Conservation (phyloP, 2,329 filamentous ascomycete genomes). For the Mycosphaerella sp. region DNA sequence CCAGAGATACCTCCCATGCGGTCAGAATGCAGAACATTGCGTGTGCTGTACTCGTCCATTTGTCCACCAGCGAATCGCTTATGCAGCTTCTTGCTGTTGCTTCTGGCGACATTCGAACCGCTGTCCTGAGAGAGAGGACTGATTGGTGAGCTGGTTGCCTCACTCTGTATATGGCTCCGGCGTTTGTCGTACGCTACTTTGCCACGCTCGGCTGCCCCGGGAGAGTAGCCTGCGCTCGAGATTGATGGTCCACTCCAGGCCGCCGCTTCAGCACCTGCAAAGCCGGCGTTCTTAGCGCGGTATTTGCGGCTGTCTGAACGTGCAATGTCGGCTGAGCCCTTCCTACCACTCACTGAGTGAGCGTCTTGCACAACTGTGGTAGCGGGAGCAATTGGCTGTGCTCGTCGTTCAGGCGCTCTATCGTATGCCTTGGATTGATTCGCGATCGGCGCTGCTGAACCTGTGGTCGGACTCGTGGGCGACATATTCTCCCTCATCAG, state of each 20-base stretch:
- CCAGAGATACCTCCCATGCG: conserved; percentile 32
- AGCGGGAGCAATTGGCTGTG: neutral
- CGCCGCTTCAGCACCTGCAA: conserved; percentile 30
- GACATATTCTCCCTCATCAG: conserved; percentile 15
- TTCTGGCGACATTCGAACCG: conserved; percentile 22
- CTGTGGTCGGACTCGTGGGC: conserved; percentile 4
- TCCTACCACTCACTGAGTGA: neutral
- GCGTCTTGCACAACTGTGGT: neutral
- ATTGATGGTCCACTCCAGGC: conserved; percentile 15
- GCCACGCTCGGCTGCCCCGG: conserved; percentile 24
- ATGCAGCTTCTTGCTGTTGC: conserved; percentile 34
- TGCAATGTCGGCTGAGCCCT: conserved; percentile 11
- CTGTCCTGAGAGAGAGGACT: conserved; percentile 21
- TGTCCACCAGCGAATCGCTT: conserved; percentile 21
- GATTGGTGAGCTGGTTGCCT: conserved; percentile 18
- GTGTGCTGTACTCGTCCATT: conserved; percentile 11
- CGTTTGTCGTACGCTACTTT: conserved; percentile 31
- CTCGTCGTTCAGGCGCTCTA: conserved; percentile 1
- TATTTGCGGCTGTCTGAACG: conserved; percentile 25
- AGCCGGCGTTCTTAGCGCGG: conserved; percentile 31
- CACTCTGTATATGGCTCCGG: conserved; percentile 19
- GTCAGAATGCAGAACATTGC: conserved; percentile 37
- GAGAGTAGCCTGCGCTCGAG: conserved; percentile 8
- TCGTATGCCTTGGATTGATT: conserved; percentile 15
- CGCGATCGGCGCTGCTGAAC: conserved; percentile 6